Base-by-base conservation (phyloP, 2,329 filamentous ascomycete genomes). In the Sphaerulina populicola region DNA sequence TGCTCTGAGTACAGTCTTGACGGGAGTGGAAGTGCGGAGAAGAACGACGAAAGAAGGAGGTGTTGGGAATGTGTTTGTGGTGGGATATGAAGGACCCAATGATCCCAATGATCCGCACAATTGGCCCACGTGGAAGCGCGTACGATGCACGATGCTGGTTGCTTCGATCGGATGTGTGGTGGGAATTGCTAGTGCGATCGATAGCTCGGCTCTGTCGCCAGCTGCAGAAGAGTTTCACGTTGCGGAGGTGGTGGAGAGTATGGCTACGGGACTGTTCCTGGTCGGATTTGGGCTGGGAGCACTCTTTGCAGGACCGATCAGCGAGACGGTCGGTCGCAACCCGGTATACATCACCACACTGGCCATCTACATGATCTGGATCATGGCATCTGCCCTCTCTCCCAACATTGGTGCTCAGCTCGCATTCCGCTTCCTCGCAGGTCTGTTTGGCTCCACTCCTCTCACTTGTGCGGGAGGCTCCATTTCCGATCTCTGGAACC, bases 121-220 rank as follows among this genome's bases (percentile, higher is more conserved):
- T 41, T 71, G 67, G 67, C 60, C 59, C 29, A 48, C 50, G 33
- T 52, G 49, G 6, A 59, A 51, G 37, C 60, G 68, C 21, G 60
- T 69, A 0, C 57, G 56, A 14, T 64, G 66, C 29, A 71, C 67
- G 0, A 51, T 65, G n/a, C 56, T 66, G 38, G 63, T 71, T 6
- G 63, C 66, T 1, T 48, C 54, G 2, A 75, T 82, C 29, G 76
- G 70, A 0, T 72, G 76, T 27, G 70, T 76, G 0, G 75, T 79
- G 0, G 72, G 72, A 3, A 67, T 73, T 1, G 76, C 77, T 0
- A 76, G 74, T 3, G 73, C 76, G 0, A 78, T 81, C 37, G 76
- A 80, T 49, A 74, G 75, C 0, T 70, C 70, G 0, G 73, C 75
- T 1, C 55, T 77, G 0, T 66, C 67, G 0, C 70, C 75, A 53